These are phyloP conservation scores for Andrographis paniculata DNA, from an alignment of 305 asterid species.

Conservation along the genomic window DNA sequence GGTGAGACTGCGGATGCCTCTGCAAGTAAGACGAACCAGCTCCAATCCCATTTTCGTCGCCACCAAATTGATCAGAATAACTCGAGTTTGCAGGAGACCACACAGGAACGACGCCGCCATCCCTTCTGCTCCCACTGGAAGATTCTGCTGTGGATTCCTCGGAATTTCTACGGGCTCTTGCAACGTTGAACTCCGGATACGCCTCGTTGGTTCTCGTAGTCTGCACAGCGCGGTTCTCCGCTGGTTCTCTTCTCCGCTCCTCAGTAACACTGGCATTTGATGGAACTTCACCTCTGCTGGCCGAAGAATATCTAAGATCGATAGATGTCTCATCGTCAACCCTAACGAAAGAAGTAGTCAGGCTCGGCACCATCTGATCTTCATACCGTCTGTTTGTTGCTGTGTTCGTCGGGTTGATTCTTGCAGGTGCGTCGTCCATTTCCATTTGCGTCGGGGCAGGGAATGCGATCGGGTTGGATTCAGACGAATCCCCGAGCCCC, in stretches of 20 bases:
- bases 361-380: slow-evolving; percentile 98
- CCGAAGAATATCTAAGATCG: slow-evolving; percentile 36
- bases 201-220: slow-evolving; percentile 23
- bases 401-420: slow-evolving; percentile 38
- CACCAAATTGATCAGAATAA: slow-evolving; percentile 39
- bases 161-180: slow-evolving; percentile 45
- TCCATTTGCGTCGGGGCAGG: slow-evolving; percentile 72
- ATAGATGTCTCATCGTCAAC: slow-evolving; percentile 53
- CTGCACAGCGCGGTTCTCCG: slow-evolving; percentile 21
- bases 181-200: slow-evolving; percentile 25
- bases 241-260: slow-evolving; percentile 30
- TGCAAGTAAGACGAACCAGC: slow-evolving; percentile 40
- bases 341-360: slow-evolving; percentile 57
- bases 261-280: slow-evolving; percentile 28
- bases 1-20: slow-evolving; percentile 49
- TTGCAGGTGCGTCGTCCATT: slow-evolving; percentile 43
- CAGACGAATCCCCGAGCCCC: slow-evolving; percentile 92
- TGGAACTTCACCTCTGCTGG: slow-evolving; percentile 66
- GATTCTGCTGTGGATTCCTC: slow-evolving; percentile 97
- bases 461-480: slow-evolving; percentile 55
- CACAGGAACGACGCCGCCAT: slow-evolving; percentile 55
- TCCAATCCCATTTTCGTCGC: slow-evolving; percentile 40
- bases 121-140: slow-evolving; percentile 46
- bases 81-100: slow-evolving; percentile 57
- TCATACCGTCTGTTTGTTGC: slow-evolving; percentile 36